Evolutionary conservation across 176 grass and related monocot genomes (phyloP).

Genomic region (Oryza meridionalis): DNA sequence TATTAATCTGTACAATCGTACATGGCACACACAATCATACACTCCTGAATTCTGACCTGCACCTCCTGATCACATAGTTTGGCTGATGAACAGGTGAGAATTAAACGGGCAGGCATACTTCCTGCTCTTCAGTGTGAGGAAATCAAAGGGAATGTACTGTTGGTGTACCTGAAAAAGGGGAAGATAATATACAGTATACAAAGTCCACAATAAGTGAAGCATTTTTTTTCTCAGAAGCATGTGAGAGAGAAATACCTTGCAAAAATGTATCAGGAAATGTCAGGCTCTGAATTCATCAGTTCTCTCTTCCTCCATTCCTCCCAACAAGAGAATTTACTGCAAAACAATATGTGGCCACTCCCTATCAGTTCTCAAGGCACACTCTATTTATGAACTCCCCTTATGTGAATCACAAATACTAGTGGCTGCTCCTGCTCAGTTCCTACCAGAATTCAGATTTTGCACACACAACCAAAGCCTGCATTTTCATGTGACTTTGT

Average conservation of each 20-base stretch:
- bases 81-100: conserved; percentile 6
- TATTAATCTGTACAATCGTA: neutral
- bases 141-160: neutral
- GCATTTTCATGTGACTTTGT: conserved; percentile 36
- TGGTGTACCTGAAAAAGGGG: neutral
- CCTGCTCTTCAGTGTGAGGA: neutral
- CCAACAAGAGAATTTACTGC: conserved; percentile 7
- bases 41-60: conserved; percentile 1
- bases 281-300: conserved; percentile 4
- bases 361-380: conserved; percentile 13
- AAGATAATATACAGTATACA: conserved; percentile 18
- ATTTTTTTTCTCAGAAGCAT: neutral
- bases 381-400: neutral
- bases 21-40: neutral
- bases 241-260: neutral
- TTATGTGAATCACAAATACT: conserved; percentile 17
- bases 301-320: conserved; percentile 6
- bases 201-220: neutral
- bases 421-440: neutral
- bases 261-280: conserved; percentile 22
- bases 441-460: conserved; percentile 35
- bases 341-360: neutral
- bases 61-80: neutral
- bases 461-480: conserved; percentile 1
- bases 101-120: conserved; percentile 27